Percentiles rank a stretch among this genome's conserved stretches.
phyloP scores from a whole-genome alignment of 1,284 basidiomycete genomes.

The Melanopsichium pennsylvanicum region DNA sequence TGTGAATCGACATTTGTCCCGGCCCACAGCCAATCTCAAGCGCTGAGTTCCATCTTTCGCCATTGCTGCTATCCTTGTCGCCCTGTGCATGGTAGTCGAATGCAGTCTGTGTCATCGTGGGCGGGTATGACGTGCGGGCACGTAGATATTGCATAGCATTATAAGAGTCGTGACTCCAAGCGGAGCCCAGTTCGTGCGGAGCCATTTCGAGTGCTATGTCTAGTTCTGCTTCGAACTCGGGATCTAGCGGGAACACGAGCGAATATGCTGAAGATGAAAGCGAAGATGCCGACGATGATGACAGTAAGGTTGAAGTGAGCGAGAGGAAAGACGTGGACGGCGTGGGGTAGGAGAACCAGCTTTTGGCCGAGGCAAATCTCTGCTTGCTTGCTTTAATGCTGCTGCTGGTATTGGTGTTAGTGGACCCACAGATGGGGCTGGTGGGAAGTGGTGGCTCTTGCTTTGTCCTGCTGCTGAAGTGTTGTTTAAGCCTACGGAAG shows the following conservation, averaged over 20 bases:
- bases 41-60: constrained; percentile 27
- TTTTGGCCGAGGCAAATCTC: constrained; percentile 1
- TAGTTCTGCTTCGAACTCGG: constrained; percentile 37
- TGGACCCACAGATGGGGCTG: no score
- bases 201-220: constrained; percentile 41
- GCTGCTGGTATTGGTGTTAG: not conserved
- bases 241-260: constrained; percentile 27
- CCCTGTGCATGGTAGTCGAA: constrained; percentile 35
- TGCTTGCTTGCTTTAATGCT: not conserved
- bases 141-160: constrained; percentile 38
- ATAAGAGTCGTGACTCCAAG: constrained; percentile 42
- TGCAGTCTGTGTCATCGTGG: constrained; percentile 29
- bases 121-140: constrained; percentile 39
- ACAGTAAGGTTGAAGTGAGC: not conserved
- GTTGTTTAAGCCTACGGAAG: constrained; percentile 14
- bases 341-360: constrained; percentile 12
- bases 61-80: constrained; percentile 1
- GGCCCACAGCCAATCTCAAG: constrained; percentile 46
- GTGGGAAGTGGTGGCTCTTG: no score
- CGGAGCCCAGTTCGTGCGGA: constrained; percentile 30
- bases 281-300: not conserved
- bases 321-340: constrained; percentile 9
- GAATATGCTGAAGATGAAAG: constrained; percentile 11
- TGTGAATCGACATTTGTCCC: constrained; percentile 42
- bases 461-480: not conserved